phyloP scores from a whole-genome alignment of 345 rosid genomes.

The Populus deltoides region DNA sequence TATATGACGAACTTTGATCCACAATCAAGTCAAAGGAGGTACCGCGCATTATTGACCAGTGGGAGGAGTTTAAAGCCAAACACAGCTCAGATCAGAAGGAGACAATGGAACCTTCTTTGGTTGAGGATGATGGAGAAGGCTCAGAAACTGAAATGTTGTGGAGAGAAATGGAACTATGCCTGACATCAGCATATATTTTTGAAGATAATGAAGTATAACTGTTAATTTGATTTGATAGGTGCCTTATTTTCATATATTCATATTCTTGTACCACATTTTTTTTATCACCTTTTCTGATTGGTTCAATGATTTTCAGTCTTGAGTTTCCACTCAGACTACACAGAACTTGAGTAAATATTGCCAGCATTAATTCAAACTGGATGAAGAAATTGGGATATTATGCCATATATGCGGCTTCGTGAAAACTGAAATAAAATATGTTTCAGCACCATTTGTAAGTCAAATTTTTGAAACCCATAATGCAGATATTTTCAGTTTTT shows the following conservation, averaged over 20 bases:
- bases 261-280: neutral
- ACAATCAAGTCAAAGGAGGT: constrained; percentile 47
- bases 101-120: constrained; percentile 31
- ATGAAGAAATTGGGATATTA: constrained; percentile 78
- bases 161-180: constrained; percentile 81
- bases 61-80: constrained; percentile 61
- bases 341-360: constrained; percentile 45
- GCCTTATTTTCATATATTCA: neutral
- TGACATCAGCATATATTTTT: constrained; percentile 71
- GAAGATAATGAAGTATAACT: constrained; percentile 71
- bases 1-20: constrained; percentile 75
- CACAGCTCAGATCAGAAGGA: constrained; percentile 16
- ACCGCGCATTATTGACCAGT: constrained; percentile 53
- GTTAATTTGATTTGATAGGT: neutral
- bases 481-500: neutral
- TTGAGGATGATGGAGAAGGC: constrained; percentile 57
- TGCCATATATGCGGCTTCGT: constrained; percentile 71
- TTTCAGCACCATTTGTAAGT: constrained; percentile 88
- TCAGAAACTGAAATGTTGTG: constrained; percentile 76
- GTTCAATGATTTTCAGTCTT: constrained; percentile 24
- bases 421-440: constrained; percentile 67
- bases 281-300: constrained; percentile 14
- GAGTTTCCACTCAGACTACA: constrained; percentile 35
- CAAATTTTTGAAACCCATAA: constrained; percentile 13
- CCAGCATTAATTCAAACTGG: constrained; percentile 55